A percentile compares a stretch with the other conserved stretches of the same genome.
Evolutionary conservation across 768 basidiomycete species (phyloP).

Genomic region (Kwoniella mangroviensis): DNA sequence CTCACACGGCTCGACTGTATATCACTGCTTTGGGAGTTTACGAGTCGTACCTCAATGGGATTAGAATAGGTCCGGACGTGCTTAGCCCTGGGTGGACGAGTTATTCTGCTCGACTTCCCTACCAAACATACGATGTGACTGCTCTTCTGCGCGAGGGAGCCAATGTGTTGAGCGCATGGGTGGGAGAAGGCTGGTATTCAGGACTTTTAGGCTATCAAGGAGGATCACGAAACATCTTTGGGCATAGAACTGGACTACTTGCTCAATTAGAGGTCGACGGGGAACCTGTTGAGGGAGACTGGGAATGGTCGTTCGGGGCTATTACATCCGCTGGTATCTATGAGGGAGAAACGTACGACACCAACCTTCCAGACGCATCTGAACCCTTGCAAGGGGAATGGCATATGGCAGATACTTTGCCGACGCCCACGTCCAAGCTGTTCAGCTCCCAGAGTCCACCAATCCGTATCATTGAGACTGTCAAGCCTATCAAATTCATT

Average conservation of each 20-base stretch:
- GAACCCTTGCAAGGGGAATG: constrained; percentile 6
- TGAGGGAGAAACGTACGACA: constrained; percentile 41
- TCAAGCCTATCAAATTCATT: constrained; percentile 35
- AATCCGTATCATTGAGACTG: constrained; percentile 17
- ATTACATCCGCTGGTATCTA: constrained; percentile 36
- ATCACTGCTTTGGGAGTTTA: constrained; percentile 40
- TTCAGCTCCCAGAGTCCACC: constrained; percentile 30
- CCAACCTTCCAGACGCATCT: constrained; percentile 3
- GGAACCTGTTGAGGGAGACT: constrained; percentile 16
- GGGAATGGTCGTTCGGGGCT: constrained; percentile 25
- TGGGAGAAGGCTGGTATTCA: constrained; percentile 38
- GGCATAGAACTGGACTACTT: constrained; percentile 31
- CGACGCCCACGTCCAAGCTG: constrained; percentile 25
- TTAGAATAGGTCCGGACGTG: constrained; percentile 30
- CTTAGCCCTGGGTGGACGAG: constrained; percentile 42
- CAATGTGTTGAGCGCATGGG: constrained; percentile 15
- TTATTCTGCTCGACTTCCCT: constrained; percentile 32
- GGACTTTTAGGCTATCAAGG: constrained; percentile 22
- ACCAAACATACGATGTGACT: constrained; percentile 36
- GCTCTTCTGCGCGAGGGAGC: constrained; percentile 7
- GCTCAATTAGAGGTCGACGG: constrained; percentile 44
- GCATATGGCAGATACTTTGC: constrained; percentile 6
- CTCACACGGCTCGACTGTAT: constrained; percentile 29
- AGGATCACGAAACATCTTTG: constrained; percentile 33
- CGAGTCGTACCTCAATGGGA: constrained; percentile 38